Base-by-base conservation (phyloP, 257 asterid genomes). In the Craterostigma plantagineum region DNA sequence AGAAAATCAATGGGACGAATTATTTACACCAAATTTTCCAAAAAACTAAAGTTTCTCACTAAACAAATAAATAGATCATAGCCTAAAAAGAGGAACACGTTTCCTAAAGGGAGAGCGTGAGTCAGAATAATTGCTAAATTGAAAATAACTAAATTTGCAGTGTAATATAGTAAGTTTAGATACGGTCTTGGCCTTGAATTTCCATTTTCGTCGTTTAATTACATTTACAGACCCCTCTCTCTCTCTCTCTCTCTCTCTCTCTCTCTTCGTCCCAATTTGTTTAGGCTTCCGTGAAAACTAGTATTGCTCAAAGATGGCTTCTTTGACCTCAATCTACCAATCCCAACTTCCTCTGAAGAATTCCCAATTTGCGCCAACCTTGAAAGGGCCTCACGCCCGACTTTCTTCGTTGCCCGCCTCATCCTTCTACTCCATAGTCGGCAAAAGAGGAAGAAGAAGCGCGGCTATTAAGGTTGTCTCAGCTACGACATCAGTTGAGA, bases 401-500 rank as follows among this genome's bases (percentile, higher is more conserved):
- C 50, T 69, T 59, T 45, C 57, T 30, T 53, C 66, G 0, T 52
- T 55, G 33, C 81, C 86, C 68, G 43, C 37, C 41, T 46, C 70
- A 51, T 52, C 46, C 33, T 41, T 51, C 47, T 15, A 63, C n/a
- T 63, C 30, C 30, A 23, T 6, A 23, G 30, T 23, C 30, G 30
- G 30, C 30, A 23, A 23, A 23, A 23, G 30, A 23, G 30, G 30
- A 23, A 23, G 38, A 30, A 72, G 54, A 48, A 81, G 64, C 18
- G 37, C 62, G 14, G 64, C 61, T 67, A 76, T 66, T 90, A 73
- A 59, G 55, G 69, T 77, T 14, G 70, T 68, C 45, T 33, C 83
- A 11, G 60, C 79, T 1, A 61, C 80, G 14, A 48, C 70, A 12
- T 63, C 83, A 0, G 65, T 82, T 33, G 91, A 78, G 69, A 84